Conservation (phyloP, 805 yeast genomes). For the Starmerella vaccinii region DNA sequence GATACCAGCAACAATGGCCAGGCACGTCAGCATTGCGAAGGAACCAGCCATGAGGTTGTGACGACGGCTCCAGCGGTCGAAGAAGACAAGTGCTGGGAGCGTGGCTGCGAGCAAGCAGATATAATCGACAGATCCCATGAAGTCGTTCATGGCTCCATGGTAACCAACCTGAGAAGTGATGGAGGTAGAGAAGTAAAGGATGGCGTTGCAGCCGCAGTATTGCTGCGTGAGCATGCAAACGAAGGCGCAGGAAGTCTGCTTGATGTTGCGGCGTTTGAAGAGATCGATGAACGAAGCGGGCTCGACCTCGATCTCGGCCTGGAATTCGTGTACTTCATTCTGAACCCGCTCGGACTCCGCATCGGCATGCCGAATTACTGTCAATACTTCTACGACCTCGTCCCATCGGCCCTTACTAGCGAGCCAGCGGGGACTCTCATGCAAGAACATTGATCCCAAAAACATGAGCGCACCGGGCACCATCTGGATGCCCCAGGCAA, state of each 20-base stretch:
- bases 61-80: constrained; percentile 76
- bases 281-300: constrained; percentile 43
- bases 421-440: constrained; percentile 67
- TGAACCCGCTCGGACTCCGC: constrained; percentile 30
- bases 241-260: constrained; percentile 56
- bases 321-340: constrained; percentile 32
- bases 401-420: constrained; percentile 48
- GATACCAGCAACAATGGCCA: constrained; percentile 24
- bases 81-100: constrained; percentile 68
- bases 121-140: constrained; percentile 44
- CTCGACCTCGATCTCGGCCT: constrained; percentile 30
- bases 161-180: constrained; percentile 46
- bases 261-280: constrained; percentile 21
- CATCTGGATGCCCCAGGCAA: constrained; percentile 66
- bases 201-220: constrained; percentile 80
- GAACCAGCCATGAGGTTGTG: constrained; percentile 61
- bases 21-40: constrained; percentile 46
- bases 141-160: constrained; percentile 53
- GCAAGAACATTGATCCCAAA: constrained; percentile 54
- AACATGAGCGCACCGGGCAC: constrained; percentile 55
- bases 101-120: constrained; percentile 72
- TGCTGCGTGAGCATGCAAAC: constrained; percentile 73
- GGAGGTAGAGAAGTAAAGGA: constrained; percentile 78
- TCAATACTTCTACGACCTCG: constrained; percentile 47
- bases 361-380: constrained; percentile 36